Conservation (phyloP, 1,284 basidiomycete genomes). For the Puccinia sorghi region DNA sequence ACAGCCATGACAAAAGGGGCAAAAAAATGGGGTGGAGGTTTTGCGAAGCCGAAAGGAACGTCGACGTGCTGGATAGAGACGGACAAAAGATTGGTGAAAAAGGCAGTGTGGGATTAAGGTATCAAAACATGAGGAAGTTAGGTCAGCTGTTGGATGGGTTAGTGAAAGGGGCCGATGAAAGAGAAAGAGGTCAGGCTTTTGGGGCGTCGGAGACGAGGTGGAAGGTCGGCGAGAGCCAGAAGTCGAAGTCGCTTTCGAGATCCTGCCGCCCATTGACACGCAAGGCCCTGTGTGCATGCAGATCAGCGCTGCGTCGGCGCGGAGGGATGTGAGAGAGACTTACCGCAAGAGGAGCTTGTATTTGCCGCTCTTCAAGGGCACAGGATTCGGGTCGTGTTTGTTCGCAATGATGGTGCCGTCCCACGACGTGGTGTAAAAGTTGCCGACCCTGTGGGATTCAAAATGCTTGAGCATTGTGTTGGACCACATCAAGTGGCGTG, state of each 20-base stretch:
- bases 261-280: slow-evolving; percentile 4
- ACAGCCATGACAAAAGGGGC: no score
- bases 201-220: background rate
- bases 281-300: background rate
- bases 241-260: slow-evolving; percentile 4
- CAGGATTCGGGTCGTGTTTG: background rate
- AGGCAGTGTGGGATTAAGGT: no score
- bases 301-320: background rate
- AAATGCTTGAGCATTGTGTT: background rate
- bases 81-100: no score
- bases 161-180: no score
- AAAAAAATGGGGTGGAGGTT: no score
- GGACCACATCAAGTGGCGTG: background rate
- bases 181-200: no score
- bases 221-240: slow-evolving; percentile 11
- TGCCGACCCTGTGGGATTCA: background rate
- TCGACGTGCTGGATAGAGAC: no score
- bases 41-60: no score
- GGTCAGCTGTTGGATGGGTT: no score
- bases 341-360: slow-evolving; percentile 19
- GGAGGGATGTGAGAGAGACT: background rate
- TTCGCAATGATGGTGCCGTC: background rate
- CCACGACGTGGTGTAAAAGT: background rate
- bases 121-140: no score
- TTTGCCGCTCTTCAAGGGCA: slow-evolving; percentile 8